Conservation (phyloP, 345 rosid species). For the Corchorus capsularis region DNA sequence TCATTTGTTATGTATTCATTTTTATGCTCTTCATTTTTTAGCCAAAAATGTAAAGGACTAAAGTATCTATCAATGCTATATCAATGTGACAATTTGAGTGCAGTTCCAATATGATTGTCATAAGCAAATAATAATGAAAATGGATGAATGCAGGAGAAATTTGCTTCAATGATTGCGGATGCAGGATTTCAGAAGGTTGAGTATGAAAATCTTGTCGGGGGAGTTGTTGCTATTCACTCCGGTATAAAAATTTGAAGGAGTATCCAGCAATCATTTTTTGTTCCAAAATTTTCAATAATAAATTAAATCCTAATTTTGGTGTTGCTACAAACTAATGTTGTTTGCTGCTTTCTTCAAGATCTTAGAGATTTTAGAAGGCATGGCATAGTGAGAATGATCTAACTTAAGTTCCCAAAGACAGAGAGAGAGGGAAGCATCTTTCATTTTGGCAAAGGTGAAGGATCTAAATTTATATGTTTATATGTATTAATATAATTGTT, state of each 20-base stretch:
- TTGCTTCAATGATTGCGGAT: constrained; percentile 86
- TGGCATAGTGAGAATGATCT: not conserved
- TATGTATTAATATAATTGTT: too few species aligned
- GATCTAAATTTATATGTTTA: too few species aligned
- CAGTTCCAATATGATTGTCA: not conserved
- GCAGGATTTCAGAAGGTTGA: constrained; percentile 95
- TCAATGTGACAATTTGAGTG: not conserved
- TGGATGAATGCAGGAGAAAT: constrained; percentile 59
- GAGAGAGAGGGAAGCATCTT: too few species aligned
- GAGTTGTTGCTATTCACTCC: constrained; percentile 92
- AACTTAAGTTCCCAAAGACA: not conserved
- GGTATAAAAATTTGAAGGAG: constrained; percentile 58
- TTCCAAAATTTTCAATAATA: not conserved
- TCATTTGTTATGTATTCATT: too few species aligned
- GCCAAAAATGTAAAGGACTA: too few species aligned
- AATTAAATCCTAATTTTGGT: not conserved
- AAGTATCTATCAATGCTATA: too few species aligned
- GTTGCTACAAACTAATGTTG: not conserved
- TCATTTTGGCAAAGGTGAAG: too few species aligned
- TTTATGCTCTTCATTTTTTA: not conserved
- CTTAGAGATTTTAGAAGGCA: not conserved
- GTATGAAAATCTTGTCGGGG: constrained; percentile 92
- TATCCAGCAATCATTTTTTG: not conserved
- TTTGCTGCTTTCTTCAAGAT: not conserved
- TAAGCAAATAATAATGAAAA: not conserved